phyloP scores from a whole-genome alignment of 495 filamentous ascomycete genomes.

The Penicillium diatomitis region DNA sequence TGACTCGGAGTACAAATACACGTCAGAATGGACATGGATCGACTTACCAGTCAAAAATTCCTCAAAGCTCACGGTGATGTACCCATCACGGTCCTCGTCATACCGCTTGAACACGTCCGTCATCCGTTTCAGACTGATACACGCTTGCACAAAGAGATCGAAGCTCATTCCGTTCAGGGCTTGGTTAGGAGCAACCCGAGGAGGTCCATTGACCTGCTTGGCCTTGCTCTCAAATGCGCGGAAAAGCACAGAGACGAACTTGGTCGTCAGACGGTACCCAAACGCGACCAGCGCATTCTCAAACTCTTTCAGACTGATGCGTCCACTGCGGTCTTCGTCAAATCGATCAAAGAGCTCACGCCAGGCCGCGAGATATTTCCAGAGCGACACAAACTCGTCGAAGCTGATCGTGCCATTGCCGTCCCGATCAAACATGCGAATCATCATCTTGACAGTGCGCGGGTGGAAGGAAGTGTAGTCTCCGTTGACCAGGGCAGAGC shows the following conservation, averaged over 20 bases:
- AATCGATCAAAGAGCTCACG: constrained; percentile 90
- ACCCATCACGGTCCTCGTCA: constrained; percentile 92
- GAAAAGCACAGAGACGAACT: constrained; percentile 79
- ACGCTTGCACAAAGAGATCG: constrained; percentile 95
- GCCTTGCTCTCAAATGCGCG: constrained; percentile 49
- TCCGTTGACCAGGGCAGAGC: constrained; percentile 88
- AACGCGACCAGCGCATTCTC: constrained; percentile 87
- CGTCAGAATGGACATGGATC: no score
- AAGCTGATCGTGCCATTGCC: constrained; percentile 83
- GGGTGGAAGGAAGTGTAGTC: constrained; percentile 91
- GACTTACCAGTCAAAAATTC: constrained; percentile 63
- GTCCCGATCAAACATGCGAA: constrained; percentile 91
- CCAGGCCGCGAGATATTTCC: constrained; percentile 94
- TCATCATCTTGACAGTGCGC: constrained; percentile 98
- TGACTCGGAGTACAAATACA: no score
- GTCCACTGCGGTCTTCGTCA: constrained; percentile 78
- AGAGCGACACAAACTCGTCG: constrained; percentile 88
- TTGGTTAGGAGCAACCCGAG: constrained; percentile 27
- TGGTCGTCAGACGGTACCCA: constrained; percentile 78
- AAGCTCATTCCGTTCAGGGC: constrained; percentile 80
- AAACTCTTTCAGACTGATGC: constrained; percentile 80
- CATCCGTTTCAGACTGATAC: constrained; percentile 94
- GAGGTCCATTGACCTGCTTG: constrained; percentile 17
- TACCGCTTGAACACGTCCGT: constrained; percentile 99
- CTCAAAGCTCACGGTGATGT: constrained; percentile 75